phyloP scores from a whole-genome alignment of 306 rosid genomes.

The Vicia faba region DNA sequence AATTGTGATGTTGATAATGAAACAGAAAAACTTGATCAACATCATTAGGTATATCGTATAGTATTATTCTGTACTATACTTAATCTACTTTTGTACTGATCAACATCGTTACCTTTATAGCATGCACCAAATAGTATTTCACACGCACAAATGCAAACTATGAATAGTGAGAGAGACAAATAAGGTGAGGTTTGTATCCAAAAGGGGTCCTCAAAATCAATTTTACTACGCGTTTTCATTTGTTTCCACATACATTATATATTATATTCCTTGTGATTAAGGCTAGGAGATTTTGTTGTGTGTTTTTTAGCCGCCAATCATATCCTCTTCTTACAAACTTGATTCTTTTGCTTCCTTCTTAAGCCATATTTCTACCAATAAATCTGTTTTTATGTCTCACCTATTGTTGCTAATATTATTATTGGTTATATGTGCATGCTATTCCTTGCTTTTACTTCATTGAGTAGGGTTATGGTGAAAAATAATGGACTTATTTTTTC shows the following conservation, averaged over 20 bases:
- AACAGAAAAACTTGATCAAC: too few species aligned
- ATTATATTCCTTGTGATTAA: conserved; percentile 52
- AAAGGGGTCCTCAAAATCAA: conserved; percentile 48
- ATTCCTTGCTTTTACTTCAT: conserved; percentile 34
- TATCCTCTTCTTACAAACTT: conserved; percentile 46
- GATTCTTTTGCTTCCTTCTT: conserved; percentile 80
- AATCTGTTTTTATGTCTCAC: conserved; percentile 46
- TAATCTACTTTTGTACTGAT: conserved; percentile 16
- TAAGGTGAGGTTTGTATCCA: conserved; percentile 30
- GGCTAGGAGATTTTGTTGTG: conserved; percentile 35
- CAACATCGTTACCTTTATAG: conserved; percentile 63
- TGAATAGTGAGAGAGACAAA: conserved; percentile 2
- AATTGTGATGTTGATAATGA: too few species aligned
- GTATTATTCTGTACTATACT: conserved; percentile 19
- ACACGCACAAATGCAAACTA: conserved; percentile 31
- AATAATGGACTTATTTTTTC: conserved; percentile 27
- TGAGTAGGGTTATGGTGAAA: conserved; percentile 36
- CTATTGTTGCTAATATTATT: conserved; percentile 43
- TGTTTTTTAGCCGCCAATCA: conserved; percentile 53
- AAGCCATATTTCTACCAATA: conserved; percentile 61
- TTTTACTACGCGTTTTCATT: conserved; percentile 48
- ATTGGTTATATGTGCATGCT: conserved; percentile 9
- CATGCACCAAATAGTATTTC: conserved; percentile 37
- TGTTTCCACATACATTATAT: conserved; percentile 53
- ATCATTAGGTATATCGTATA: background rate